Evolutionary conservation across 208 protist genomes (phyloP).

Genomic region (Acanthamoeba sp.): DNA sequence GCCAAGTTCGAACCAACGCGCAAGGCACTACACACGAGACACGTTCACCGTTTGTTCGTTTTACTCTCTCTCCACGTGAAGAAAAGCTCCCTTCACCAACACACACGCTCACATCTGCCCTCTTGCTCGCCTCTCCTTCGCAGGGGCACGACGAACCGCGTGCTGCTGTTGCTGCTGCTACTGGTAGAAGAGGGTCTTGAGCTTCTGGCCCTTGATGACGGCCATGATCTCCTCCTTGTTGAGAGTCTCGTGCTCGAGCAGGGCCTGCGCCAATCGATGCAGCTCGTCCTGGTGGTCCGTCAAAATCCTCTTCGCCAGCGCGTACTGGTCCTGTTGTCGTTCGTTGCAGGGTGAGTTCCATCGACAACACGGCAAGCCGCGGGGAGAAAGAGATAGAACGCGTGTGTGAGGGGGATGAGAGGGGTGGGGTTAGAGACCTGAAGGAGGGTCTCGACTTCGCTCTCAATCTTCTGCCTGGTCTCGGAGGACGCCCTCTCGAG

Average conservation of each 20-base stretch:
- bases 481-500: slow-evolving; percentile 58
- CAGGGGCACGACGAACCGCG: no score
- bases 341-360: background rate
- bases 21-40: background rate
- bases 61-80: no score
- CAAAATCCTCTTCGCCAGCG: slow-evolving; percentile 72
- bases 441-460: slow-evolving; percentile 74
- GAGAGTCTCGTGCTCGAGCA: slow-evolving; percentile 84
- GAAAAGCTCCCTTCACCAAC: no score
- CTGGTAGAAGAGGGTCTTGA: slow-evolving; percentile 53
- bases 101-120: no score
- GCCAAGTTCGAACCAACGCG: no score
- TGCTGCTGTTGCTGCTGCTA: no score
- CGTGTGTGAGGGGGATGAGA: no score
- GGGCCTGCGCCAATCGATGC: slow-evolving; percentile 78
- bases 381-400: background rate
- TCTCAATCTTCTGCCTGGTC: slow-evolving; percentile 76
- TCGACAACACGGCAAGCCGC: background rate
- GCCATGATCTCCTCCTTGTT: slow-evolving; percentile 68
- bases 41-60: no score
- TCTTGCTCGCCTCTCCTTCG: no score
- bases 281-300: slow-evolving; percentile 75
- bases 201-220: slow-evolving; percentile 73
- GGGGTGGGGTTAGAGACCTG: background rate
- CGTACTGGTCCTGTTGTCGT: slow-evolving; percentile 36